Base-by-base conservation (phyloP, 306 rosid genomes). In the Lotus japonicus region DNA sequence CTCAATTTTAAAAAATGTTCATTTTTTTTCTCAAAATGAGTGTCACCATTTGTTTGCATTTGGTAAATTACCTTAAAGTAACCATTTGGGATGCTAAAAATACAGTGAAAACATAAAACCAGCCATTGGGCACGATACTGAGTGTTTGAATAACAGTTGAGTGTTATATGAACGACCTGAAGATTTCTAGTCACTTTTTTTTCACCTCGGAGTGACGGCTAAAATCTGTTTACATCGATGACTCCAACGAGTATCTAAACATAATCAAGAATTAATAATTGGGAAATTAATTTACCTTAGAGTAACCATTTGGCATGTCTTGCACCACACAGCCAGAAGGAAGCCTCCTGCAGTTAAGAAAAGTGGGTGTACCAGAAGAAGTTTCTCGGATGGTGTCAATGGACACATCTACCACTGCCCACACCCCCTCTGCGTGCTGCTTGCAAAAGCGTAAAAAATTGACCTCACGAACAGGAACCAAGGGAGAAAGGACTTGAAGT, bases 281-380 rank as follows among this genome's bases (percentile, higher is more conserved):
- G 12, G 18, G 10, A 14, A 71, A n/a, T n/a, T n/a, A 10, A 48
- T 41, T 26, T 79, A 88, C 97, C 94, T 87, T 92, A 14, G 96
- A 92, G 81, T 84, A 92, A 26, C 97, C 96, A 64, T 88, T 92
- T 5, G 95, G 96, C 96, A 92, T 87, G 62, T 92, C 97, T 81
- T 92, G 96, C 21, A 92, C 90, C 38, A 92, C 85, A 72, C 92
- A 92, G 9, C 97, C 97, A 75, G 97, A 92, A 76, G 97, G 97
- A 58, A 85, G 92, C 72, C 89, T 87, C 78, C 97, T 77, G 31
- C 88, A 87, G 81, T 72, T 85, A 15, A 69, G 11, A 71, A 84
- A 88, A 36, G 86, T 41, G 0, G 87, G 77, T 26, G 84, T 70
- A n/a, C 72, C 81, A 21, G 89, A 77, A 12, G 91, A 81, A 46